Base-by-base conservation (phyloP, 2,329 filamentous ascomycete species). In the Pseudogymnoascus sp. region DNA sequence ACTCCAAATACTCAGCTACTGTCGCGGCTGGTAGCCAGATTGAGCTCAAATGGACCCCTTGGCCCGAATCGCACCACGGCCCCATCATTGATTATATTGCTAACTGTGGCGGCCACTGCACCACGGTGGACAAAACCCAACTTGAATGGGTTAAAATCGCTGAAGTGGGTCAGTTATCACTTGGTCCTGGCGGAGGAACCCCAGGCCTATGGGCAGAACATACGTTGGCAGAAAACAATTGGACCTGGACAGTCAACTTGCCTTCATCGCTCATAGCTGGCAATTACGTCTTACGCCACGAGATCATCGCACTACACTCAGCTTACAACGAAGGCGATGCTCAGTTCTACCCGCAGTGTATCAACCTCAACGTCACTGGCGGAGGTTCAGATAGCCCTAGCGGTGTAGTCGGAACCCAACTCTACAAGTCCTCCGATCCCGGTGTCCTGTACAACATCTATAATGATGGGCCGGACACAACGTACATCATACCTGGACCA, bases 21-120 rank as follows among this genome's bases (percentile, higher is more conserved):
- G 80, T 88, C 38, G 76, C 78, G 14, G 87, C 86, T 16, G 87
- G 87, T 65, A 77, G 77, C 66, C 77, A 76, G 9, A 71, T 89
- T 66, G 76, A 81, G 63, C 74, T 89, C 58, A 78, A 83, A 68
- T 89, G 86, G 87, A 82, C 79, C 63, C 76, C 76, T 16, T 90
- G 86, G 87, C 85, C 86, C n/a, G 77, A 81, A 5, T 81, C 78
- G 62, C 84, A 90, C 75, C 79, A 85, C 52, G 71, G 71, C 0
- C 70, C 71, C 1, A 62, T 72, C 16, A 70, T 71, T 19, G 70
- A 72, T 55, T 68, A 67, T 58, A 60, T 70, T 30, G 70, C 71
- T 5, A 72, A 72, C 52, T 72, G 71, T 62, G 70, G 72, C 36
- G 75, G 77, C 25, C 71, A 74, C 4, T 80, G 77, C 62, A 71